Percentiles rank a stretch among this genome's conserved stretches.
Conservation (phyloP, 2,329 filamentous ascomycete genomes). For the Arachnomyces sp. region DNA sequence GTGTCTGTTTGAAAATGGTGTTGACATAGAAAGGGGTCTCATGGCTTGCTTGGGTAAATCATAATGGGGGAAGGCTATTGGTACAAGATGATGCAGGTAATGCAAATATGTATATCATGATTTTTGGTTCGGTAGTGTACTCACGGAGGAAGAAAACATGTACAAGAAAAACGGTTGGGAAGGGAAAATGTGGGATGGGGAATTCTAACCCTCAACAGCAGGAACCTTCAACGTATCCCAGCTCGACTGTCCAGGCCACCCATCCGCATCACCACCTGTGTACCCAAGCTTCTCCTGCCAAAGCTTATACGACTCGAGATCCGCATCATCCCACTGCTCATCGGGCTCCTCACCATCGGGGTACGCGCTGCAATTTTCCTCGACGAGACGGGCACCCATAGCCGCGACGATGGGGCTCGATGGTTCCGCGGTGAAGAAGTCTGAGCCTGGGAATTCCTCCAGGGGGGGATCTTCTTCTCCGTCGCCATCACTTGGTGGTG, state of each 20-base stretch:
- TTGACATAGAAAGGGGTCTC: too few relatives aligned
- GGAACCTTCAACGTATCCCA: conserved; percentile 8
- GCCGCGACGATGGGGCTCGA: conserved; percentile 2
- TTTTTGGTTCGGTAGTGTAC: too few relatives aligned
- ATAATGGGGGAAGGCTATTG: too few relatives aligned
- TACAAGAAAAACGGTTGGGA: too few relatives aligned
- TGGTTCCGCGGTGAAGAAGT: conserved; percentile 1
- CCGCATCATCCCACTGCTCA: conserved; percentile 2
- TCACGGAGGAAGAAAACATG: too few relatives aligned
- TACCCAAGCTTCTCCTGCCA: conserved; percentile 5
- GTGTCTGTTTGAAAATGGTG: too few relatives aligned
- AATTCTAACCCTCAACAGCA: too few relatives aligned
- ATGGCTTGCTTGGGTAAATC: too few relatives aligned
- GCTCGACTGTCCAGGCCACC: conserved; percentile 4
- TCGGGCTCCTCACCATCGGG: conserved; percentile 2
- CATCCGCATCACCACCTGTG: conserved; percentile 4
- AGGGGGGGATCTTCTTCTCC: background rate
- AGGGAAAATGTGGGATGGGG: too few relatives aligned
- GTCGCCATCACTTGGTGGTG: background rate
- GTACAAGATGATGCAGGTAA: too few relatives aligned
- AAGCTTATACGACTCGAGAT: conserved; percentile 4
- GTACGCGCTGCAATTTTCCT: conserved; percentile 3
- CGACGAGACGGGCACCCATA: conserved; percentile 5
- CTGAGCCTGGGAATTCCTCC: conserved; percentile 1
- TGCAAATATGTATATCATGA: too few relatives aligned